Evolutionary conservation across 106 monocot species (phyloP).

Genomic region (Phalaenopsis aphrodite): DNA sequence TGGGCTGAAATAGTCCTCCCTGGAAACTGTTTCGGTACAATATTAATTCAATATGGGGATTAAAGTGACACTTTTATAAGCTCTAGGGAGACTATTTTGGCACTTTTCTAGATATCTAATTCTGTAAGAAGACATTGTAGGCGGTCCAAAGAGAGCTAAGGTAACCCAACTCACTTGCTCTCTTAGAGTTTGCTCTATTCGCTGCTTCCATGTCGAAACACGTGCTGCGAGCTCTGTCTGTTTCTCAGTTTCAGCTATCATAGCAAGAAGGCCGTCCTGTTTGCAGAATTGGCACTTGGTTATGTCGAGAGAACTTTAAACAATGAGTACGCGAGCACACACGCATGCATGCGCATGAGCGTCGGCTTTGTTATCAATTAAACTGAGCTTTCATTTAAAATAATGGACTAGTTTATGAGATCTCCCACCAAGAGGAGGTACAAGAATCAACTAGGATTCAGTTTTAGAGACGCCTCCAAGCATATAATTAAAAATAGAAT

Average conservation of each 20-base stretch:
- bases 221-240: conserved; percentile 70
- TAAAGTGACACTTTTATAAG: too few relatives aligned
- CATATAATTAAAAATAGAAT: neutral
- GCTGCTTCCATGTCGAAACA: conserved; percentile 86
- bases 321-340: neutral
- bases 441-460: neutral
- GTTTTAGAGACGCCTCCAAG: neutral
- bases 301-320: neutral
- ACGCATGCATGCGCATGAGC: too few relatives aligned
- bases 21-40: too few relatives aligned
- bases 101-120: too few relatives aligned
- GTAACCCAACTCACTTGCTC: conserved; percentile 47
- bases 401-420: too few relatives aligned
- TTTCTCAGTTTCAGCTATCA: conserved; percentile 76
- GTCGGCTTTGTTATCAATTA: too few relatives aligned
- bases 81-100: neutral
- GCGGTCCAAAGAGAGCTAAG: neutral
- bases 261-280: conserved; percentile 87
- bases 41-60: too few relatives aligned
- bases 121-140: neutral
- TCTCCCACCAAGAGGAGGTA: neutral
- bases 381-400: neutral
- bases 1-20: too few relatives aligned
- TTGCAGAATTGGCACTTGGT: neutral
- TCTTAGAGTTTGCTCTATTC: conserved; percentile 60